Base-by-base conservation (phyloP, 1,284 basidiomycete species). In the Rhodotorula sp. region DNA sequence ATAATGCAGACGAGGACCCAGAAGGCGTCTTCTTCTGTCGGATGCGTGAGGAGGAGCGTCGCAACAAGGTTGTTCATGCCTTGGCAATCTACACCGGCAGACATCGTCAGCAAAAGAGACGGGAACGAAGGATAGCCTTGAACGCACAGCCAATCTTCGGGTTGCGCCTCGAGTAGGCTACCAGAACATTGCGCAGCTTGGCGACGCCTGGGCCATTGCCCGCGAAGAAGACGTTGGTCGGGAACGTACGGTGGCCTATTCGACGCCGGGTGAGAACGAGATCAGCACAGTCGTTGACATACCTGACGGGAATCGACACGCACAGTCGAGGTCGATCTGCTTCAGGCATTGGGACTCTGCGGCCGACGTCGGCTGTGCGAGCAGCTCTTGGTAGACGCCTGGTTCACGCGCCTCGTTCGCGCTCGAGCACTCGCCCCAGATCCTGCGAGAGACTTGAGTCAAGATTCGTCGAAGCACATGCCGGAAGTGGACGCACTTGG, bases 41-140 rank as follows among this genome's bases (percentile, higher is more conserved):
- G 92, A 76, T 96, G 90, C 0, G 94, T 93, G 4, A 99, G 86
- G 4, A 99, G 86, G 2, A 99, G 85, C 0, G 95, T 97, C 3
- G 96, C 97, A 0, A 94, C 92, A 65, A 99, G 80, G 79, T 96
- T 87, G 81, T 97, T 97, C 93, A 97, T 96, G 59, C 93, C 93
- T 82, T 93, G 90, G 76, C 91, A 93, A 77, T 74, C 72, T 74
- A 64, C 13, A 2, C 44, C 53, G 61, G 80, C 61, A 82, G 80
- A 70, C 79, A 81, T 9, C 9, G 42, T 61, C 48, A 53, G n/a
- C 19, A 23, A 46, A 54, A 23, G 21, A 34, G 54, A 19, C 13
- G 12, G 56, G 19, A 19, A n/a, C 34, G 34, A 2, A 34, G 34
- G 34, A 34, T 34, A 34, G 34, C 34, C 5, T 34, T 34, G 0